A percentile compares a stretch with the other conserved stretches of the same genome.
These are phyloP conservation scores for Myochromella boudieri DNA, from an alignment of 768 basidiomycete species.

Conservation along the genomic window DNA sequence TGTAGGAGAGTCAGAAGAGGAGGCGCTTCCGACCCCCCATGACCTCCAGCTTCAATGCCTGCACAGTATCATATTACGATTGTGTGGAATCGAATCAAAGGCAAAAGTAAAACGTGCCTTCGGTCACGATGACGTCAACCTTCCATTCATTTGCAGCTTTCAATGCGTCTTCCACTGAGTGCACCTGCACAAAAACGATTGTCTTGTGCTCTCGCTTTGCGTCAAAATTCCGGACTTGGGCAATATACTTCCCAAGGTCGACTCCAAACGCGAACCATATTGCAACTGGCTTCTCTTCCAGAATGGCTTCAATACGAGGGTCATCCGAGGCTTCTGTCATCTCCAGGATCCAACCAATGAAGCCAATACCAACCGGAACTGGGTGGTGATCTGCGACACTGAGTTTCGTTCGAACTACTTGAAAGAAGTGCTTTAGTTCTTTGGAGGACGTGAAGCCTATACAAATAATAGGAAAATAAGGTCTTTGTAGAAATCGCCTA, in stretches of 20 bases:
- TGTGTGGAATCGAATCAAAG: not conserved
- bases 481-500: not conserved
- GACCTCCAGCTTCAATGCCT: slow-evolving; percentile 31
- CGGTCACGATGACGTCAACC: slow-evolving; percentile 62
- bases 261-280: slow-evolving; percentile 66
- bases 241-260: slow-evolving; percentile 50
- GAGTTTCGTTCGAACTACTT: slow-evolving; percentile 34
- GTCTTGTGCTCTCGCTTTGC: slow-evolving; percentile 41
- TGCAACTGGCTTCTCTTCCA: slow-evolving; percentile 46
- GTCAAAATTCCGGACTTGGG: slow-evolving; percentile 41
- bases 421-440: slow-evolving; percentile 38
- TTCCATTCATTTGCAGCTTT: slow-evolving; percentile 47
- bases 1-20: slow-evolving; percentile 50
- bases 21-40: slow-evolving; percentile 39
- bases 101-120: slow-evolving; percentile 49
- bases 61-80: not conserved
- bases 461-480: no score
- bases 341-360: slow-evolving; percentile 56
- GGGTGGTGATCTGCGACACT: slow-evolving; percentile 23
- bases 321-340: slow-evolving; percentile 30
- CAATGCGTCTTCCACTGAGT: slow-evolving; percentile 48
- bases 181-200: slow-evolving; percentile 51
- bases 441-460: slow-evolving; percentile 36
- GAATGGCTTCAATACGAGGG: slow-evolving; percentile 38
- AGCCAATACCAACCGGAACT: slow-evolving; percentile 57